Evolutionary conservation across 768 basidiomycete genomes (phyloP).

Genomic region (Boletus eberwhitei): DNA sequence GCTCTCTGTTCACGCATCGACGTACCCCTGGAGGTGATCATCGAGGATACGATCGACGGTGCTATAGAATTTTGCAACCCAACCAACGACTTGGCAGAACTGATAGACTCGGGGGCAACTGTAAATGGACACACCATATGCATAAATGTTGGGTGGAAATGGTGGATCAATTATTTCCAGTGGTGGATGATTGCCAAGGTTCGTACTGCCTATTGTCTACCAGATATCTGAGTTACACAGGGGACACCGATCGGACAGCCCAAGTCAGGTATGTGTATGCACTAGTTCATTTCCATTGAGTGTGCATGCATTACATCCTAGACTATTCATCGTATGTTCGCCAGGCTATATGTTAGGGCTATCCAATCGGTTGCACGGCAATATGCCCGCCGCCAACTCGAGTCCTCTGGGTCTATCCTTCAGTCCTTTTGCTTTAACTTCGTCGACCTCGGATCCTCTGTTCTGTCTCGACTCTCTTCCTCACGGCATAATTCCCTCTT

Average conservation of each 20-base stretch:
- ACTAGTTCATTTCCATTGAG: neutral
- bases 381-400: neutral
- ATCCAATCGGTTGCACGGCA: neutral
- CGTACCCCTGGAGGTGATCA: slow-evolving; percentile 35
- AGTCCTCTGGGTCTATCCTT: slow-evolving; percentile 12
- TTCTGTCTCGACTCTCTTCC: slow-evolving; percentile 26
- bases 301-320: neutral
- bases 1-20: slow-evolving; percentile 22
- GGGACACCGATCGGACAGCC: slow-evolving; percentile 1
- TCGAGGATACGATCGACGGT: slow-evolving; percentile 37
- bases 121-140: slow-evolving; percentile 39
- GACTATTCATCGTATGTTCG: neutral
- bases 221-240: neutral
- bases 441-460: slow-evolving; percentile 3
- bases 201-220: slow-evolving; percentile 3
- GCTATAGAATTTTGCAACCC: slow-evolving; percentile 44
- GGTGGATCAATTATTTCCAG: slow-evolving; percentile 34
- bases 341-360: neutral
- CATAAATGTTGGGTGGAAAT: slow-evolving; percentile 31
- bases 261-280: slow-evolving; percentile 24
- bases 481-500: slow-evolving; percentile 6
- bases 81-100: slow-evolving; percentile 32
- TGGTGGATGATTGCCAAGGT: slow-evolving; percentile 34
- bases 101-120: slow-evolving; percentile 33
- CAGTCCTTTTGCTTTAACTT: slow-evolving; percentile 2